Percentiles rank a stretch among this genome's conserved stretches.
Conservation (phyloP, 768 basidiomycete genomes). For the Sarcodon aspratus region DNA sequence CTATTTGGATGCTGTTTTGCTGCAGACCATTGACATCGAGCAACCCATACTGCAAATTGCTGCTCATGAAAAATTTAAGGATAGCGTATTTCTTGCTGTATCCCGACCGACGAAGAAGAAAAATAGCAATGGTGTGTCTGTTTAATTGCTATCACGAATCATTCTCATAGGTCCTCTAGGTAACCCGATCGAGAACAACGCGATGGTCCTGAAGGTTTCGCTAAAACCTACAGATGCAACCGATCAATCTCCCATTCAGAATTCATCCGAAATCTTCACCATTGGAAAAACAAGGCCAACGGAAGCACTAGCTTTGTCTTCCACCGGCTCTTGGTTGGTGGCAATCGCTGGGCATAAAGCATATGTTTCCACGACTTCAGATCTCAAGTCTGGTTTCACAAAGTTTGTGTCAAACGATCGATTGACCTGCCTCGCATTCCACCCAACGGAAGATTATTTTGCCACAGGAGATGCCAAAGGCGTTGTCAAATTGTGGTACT, state of each 20-base stretch:
- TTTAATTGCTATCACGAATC: neutral
- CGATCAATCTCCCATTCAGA: conserved; percentile 26
- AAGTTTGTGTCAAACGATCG: conserved; percentile 76
- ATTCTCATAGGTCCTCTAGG: conserved; percentile 2
- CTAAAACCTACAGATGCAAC: conserved; percentile 35
- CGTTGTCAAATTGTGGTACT: conserved; percentile 86
- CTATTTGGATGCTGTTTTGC: conserved; percentile 71
- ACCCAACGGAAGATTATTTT: conserved; percentile 87
- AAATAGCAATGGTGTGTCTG: conserved; percentile 17
- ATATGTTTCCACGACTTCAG: conserved; percentile 55
- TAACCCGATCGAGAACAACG: conserved; percentile 29
- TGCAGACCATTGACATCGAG: conserved; percentile 62
- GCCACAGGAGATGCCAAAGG: conserved; percentile 89
- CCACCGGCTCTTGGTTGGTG: conserved; percentile 70
- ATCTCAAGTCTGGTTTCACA: conserved; percentile 55
- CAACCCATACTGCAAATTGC: conserved; percentile 65
- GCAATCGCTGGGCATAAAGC: conserved; percentile 65
- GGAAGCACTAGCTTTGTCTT: conserved; percentile 58
- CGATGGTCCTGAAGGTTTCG: conserved; percentile 52
- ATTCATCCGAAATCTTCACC: conserved; percentile 36
- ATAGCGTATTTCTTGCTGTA: conserved; percentile 59
- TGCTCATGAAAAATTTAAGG: conserved; percentile 57
- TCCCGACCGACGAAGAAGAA: conserved; percentile 37
- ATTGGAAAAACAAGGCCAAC: conserved; percentile 62
- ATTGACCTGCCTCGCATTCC: conserved; percentile 78